phyloP scores from a whole-genome alignment of 2,329 filamentous ascomycete species.

The Penicillium sp. region DNA sequence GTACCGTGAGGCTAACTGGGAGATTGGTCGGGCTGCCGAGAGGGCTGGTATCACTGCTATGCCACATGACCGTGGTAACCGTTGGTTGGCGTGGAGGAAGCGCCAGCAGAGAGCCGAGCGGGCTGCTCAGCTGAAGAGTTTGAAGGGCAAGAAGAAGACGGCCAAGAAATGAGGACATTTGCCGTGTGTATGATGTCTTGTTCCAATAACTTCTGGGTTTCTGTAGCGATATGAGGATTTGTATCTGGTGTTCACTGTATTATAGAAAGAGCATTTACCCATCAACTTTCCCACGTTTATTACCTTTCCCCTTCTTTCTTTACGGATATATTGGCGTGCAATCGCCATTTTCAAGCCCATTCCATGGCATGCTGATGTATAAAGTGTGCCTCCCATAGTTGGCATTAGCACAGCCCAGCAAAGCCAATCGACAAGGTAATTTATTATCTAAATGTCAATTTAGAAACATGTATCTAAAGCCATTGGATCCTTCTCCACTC shows the following conservation, averaged over 20 bases:
- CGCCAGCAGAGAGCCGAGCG: conserved; percentile 48
- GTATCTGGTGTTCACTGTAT: conserved; percentile 30
- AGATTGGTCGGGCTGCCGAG: conserved; percentile 64
- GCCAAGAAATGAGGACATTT: conserved; percentile 32
- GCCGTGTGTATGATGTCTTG: conserved; percentile 18
- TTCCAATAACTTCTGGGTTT: conserved; percentile 19
- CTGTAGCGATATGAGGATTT: conserved; percentile 25
- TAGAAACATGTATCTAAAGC: neutral
- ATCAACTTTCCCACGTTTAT: neutral
- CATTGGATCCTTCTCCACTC: neutral
- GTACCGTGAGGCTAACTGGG: conserved; percentile 64
- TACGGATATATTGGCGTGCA: neutral
- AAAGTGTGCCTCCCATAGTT: neutral
- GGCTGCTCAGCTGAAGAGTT: conserved; percentile 53
- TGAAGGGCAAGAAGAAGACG: conserved; percentile 47
- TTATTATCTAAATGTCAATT: neutral
- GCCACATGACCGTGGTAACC: conserved; percentile 56
- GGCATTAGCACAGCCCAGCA: neutral
- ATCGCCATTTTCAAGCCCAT: neutral
- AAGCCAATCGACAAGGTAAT: neutral
- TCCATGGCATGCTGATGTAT: neutral
- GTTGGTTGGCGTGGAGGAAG: conserved; percentile 66
- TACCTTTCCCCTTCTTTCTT: neutral
- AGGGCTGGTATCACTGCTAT: conserved; percentile 56
- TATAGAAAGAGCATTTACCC: conserved; percentile 29